These are phyloP conservation scores for Arthrocladium fulminans DNA, from an alignment of 2,329 filamentous ascomycete species.

Conservation along the genomic window DNA sequence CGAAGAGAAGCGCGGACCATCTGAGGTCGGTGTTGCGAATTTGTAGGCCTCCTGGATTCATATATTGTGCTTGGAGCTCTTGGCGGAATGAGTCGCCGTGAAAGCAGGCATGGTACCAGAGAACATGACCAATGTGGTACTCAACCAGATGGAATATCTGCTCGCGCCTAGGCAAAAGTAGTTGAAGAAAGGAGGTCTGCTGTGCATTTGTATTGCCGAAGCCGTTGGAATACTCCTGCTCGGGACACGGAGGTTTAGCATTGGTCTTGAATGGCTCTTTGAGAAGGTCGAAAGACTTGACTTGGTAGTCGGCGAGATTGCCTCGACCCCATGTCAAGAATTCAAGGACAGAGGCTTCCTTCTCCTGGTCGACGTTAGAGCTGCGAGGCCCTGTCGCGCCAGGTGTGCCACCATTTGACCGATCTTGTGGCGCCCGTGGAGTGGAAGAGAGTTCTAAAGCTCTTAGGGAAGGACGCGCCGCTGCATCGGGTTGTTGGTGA, in stretches of 20 bases:
- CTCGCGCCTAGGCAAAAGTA: conserved; percentile 14
- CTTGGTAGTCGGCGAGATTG: conserved; percentile 20
- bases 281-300: conserved; percentile 22
- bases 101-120: conserved; percentile 21
- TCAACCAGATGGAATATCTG: conserved; percentile 18
- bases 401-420: neutral
- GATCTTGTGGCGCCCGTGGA: conserved; percentile 10
- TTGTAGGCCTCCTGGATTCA: conserved; percentile 12
- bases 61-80: conserved; percentile 17
- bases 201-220: conserved; percentile 14
- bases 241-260: neutral
- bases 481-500: neutral
- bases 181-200: conserved; percentile 19
- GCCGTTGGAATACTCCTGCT: conserved; percentile 8
- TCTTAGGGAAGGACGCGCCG: conserved; percentile 12
- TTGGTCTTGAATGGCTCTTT: conserved; percentile 30
- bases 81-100: conserved; percentile 15
- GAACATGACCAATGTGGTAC: conserved; percentile 16
- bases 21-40: conserved; percentile 13
- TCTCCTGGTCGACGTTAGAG: conserved; percentile 9
- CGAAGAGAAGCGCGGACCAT: conserved; percentile 20
- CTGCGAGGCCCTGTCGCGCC: neutral
- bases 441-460: conserved; percentile 9
- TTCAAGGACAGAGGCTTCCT: conserved; percentile 31
- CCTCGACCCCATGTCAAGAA: conserved; percentile 41